Conservation (phyloP, 257 asterid species). For the Verbena officinalis region DNA sequence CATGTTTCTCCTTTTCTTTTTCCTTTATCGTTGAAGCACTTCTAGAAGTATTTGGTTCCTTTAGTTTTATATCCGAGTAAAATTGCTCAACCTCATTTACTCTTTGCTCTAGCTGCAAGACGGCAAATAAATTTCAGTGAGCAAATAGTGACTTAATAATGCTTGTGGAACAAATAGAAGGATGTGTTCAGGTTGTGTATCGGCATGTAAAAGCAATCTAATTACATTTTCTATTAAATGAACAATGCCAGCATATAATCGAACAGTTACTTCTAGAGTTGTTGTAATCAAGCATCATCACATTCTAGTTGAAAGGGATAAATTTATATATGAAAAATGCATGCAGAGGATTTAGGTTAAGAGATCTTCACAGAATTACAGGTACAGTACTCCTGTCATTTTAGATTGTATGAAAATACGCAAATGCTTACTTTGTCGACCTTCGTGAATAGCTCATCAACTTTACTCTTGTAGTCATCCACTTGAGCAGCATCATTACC, state of each 20-base stretch:
- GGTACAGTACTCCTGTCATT: conserved; percentile 13
- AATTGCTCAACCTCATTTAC: conserved; percentile 71
- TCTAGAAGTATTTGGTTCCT: conserved; percentile 48
- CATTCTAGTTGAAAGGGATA: conserved; percentile 3
- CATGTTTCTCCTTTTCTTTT: conserved; percentile 69
- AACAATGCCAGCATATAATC: not conserved
- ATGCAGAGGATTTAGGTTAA: not conserved
- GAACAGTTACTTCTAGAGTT: not conserved
- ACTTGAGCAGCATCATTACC: conserved; percentile 43
- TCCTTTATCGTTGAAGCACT: conserved; percentile 46
- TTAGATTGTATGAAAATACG: conserved; percentile 4
- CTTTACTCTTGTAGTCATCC: conserved; percentile 48
- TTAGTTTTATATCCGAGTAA: conserved; percentile 43
- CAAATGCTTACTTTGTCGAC: conserved; percentile 59
- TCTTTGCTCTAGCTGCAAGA: conserved; percentile 76
- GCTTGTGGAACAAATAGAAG: conserved; percentile 4
- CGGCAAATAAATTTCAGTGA: conserved; percentile 22
- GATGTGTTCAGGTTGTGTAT: conserved; percentile 8
- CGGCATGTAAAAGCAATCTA: conserved; percentile 19
- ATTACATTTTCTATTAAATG: not conserved
- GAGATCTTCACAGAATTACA: not conserved
- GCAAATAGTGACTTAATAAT: conserved; percentile 4
- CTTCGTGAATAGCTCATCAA: conserved; percentile 55
- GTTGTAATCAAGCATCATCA: conserved; percentile 12
- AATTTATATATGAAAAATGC: conserved; percentile 5